phyloP scores from a whole-genome alignment of 2,329 filamentous ascomycete species.

The Penicillium hordei region DNA sequence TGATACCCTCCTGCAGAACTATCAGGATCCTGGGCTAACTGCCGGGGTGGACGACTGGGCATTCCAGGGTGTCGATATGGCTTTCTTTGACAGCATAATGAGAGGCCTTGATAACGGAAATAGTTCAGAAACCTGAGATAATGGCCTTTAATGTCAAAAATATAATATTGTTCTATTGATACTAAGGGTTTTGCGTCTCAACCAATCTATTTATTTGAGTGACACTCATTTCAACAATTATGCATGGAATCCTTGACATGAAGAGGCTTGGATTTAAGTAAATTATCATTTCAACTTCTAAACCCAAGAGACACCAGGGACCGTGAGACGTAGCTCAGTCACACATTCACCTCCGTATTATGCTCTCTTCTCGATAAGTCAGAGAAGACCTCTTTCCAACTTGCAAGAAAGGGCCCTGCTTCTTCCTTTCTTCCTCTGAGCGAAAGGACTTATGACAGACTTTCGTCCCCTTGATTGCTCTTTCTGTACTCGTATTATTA shows the following conservation, averaged over 20 bases:
- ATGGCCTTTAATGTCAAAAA: neutral
- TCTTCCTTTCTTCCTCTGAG: too few relatives aligned
- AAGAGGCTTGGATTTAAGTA: too few relatives aligned
- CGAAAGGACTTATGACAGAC: too few relatives aligned
- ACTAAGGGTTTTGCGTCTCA: neutral
- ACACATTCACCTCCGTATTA: too few relatives aligned
- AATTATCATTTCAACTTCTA: too few relatives aligned
- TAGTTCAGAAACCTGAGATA: neutral
- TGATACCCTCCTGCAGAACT: neutral
- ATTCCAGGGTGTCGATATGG: slow-evolving; percentile 16
- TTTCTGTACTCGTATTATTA: too few relatives aligned
- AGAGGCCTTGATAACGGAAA: neutral
- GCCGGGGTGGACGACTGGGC: slow-evolving; percentile 13
- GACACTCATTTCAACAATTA: neutral
- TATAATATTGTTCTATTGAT: neutral
- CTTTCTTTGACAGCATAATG: slow-evolving; percentile 17
- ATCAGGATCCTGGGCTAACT: slow-evolving; percentile 45
- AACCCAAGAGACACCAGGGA: too few relatives aligned
- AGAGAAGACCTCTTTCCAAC: too few relatives aligned
- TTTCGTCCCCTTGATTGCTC: too few relatives aligned
- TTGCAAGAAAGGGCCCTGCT: too few relatives aligned
- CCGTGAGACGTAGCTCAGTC: too few relatives aligned
- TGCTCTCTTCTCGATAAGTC: too few relatives aligned
- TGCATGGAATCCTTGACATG: neutral
- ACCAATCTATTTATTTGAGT: neutral